Percentiles rank a stretch among this genome's conserved stretches.
These are phyloP conservation scores for Gossypium laxum DNA, from an alignment of 441 rosid genomes.

Conservation along the genomic window DNA sequence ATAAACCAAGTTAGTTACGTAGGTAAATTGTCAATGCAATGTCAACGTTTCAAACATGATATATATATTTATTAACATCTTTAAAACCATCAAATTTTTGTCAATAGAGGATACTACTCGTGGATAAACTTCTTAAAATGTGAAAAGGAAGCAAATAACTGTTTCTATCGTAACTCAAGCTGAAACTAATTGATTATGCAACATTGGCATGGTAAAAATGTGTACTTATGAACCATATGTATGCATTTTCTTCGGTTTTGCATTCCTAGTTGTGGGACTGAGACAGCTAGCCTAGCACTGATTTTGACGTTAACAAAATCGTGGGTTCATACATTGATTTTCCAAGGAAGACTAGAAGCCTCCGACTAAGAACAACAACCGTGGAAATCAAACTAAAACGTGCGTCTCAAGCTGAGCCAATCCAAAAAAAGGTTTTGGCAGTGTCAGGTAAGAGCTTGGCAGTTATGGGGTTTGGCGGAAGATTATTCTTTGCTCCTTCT, in stretches of 20 bases:
- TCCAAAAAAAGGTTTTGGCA: background rate
- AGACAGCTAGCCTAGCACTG: background rate
- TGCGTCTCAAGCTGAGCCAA: background rate
- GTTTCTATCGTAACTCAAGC: background rate
- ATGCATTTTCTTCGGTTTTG: background rate
- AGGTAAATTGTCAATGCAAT: background rate
- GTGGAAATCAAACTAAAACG: background rate
- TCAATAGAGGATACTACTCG: background rate
- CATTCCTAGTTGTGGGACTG: background rate
- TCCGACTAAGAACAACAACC: background rate
- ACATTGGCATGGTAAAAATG: background rate
- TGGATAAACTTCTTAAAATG: background rate
- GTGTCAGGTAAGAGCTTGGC: background rate
- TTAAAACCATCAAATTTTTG: background rate
- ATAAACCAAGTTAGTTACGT: background rate
- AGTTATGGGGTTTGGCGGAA: background rate
- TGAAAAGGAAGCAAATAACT: background rate
- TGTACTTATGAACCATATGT: background rate
- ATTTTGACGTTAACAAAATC: background rate
- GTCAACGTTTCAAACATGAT: background rate
- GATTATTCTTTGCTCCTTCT: constrained; percentile 2
- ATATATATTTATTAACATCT: background rate
- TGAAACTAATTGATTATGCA: background rate
- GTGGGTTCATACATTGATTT: background rate
- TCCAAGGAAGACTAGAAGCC: background rate